Percentiles rank a stretch among this genome's conserved stretches.
phyloP scores from a whole-genome alignment of 371 early-diverging fungal genomes.

The Saksenaea vasiformis region DNA sequence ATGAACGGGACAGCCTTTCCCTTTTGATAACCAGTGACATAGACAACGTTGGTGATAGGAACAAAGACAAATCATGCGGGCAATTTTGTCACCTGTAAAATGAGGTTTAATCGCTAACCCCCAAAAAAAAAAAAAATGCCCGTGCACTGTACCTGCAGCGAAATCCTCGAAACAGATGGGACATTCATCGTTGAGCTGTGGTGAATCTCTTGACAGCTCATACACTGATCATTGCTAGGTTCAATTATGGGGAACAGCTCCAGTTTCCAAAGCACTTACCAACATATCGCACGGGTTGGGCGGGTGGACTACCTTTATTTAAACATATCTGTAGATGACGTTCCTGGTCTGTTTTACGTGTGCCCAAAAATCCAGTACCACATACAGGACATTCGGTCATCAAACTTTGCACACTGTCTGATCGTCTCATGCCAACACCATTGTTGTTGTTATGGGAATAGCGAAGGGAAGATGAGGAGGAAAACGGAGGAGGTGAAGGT shows the following conservation, averaged over 20 bases:
- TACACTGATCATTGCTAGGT: slow-evolving; percentile 42
- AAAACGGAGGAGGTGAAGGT: slow-evolving; percentile 4
- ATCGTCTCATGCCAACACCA: slow-evolving; percentile 35
- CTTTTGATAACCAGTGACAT: slow-evolving; percentile 69
- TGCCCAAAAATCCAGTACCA: slow-evolving; percentile 40
- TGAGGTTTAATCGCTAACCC: not conserved
- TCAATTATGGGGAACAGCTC: not conserved
- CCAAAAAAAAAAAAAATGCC: slow-evolving; percentile 6
- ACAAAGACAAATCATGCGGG: slow-evolving; percentile 85
- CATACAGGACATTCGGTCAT: slow-evolving; percentile 89
- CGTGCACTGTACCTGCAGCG: slow-evolving; percentile 50
- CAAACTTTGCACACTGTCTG: slow-evolving; percentile 54
- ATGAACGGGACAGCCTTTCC: slow-evolving; percentile 78
- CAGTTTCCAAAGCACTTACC: slow-evolving; percentile 48
- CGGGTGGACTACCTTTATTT: slow-evolving; percentile 43
- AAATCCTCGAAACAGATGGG: slow-evolving; percentile 93
- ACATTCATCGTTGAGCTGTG: slow-evolving; percentile 78
- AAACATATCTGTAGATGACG: slow-evolving; percentile 79
- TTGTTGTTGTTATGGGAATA: slow-evolving; percentile 10
- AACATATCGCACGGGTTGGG: slow-evolving; percentile 67
- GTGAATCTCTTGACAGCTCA: slow-evolving; percentile 57
- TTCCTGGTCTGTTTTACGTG: slow-evolving; percentile 69
- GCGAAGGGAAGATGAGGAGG: slow-evolving; percentile 5
- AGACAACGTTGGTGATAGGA: slow-evolving; percentile 84
- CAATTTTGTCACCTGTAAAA: slow-evolving; percentile 65